Evolutionary conservation across 148 eudicot species (phyloP).

Genomic region (Bassia scoparia): DNA sequence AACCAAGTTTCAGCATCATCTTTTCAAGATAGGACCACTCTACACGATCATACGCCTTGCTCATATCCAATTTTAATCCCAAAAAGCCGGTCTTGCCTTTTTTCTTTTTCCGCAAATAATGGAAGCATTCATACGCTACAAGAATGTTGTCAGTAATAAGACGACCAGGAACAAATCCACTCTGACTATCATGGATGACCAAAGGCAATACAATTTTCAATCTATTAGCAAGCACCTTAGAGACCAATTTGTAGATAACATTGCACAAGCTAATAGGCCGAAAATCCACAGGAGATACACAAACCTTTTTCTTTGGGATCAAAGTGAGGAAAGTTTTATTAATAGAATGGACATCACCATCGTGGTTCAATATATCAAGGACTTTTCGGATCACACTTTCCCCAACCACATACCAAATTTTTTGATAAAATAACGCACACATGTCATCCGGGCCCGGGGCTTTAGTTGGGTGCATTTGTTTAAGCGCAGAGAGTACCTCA

Average conservation of each 20-base stretch:
- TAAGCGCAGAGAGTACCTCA: background rate
- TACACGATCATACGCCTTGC: background rate
- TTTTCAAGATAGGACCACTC: background rate
- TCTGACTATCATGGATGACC: background rate
- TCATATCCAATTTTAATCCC: background rate
- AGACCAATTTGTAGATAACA: too few species aligned
- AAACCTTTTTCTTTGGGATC: too few species aligned
- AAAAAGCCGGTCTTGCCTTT: background rate
- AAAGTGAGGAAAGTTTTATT: background rate
- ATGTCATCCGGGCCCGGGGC: background rate
- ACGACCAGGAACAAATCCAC: background rate
- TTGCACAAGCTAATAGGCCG: background rate
- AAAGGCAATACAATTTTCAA: too few species aligned
- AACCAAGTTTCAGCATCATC: background rate
- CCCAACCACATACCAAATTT: background rate
- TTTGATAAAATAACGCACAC: background rate
- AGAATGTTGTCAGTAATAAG: background rate
- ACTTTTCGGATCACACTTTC: background rate
- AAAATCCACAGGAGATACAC: background rate
- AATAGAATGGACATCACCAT: background rate
- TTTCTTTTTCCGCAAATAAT: background rate
- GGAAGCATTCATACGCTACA: background rate
- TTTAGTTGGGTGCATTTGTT: background rate
- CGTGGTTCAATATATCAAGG: background rate
- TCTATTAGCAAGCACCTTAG: too few species aligned